These are phyloP conservation scores for Dillenia turbinata DNA, from an alignment of 164 flowering plant species.

Conservation along the genomic window DNA sequence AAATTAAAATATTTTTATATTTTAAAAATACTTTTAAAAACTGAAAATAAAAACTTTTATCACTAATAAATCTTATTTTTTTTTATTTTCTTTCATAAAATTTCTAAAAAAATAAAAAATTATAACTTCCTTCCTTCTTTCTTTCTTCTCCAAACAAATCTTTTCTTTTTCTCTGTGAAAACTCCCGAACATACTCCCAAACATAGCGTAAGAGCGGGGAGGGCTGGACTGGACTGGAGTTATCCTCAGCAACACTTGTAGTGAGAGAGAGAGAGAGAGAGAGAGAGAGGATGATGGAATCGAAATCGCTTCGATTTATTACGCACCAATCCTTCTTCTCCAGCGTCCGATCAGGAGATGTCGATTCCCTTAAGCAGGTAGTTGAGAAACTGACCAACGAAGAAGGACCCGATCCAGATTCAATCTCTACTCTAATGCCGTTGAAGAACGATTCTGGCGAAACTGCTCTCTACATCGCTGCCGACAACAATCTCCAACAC, in stretches of 20 bases:
- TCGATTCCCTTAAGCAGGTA: slow-evolving; percentile 32
- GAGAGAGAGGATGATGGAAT: slow-evolving; percentile 32
- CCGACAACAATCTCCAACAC: slow-evolving; percentile 53
- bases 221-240: background rate
- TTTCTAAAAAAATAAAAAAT: too few relatives aligned
- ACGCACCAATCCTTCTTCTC: slow-evolving; percentile 71
- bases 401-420: slow-evolving; percentile 23
- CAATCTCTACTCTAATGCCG: slow-evolving; percentile 44
- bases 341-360: slow-evolving; percentile 64
- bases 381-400: slow-evolving; percentile 22
- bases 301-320: slow-evolving; percentile 50
- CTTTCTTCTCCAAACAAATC: background rate
- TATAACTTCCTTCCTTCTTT: background rate
- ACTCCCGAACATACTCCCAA: background rate
- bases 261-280: background rate
- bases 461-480: slow-evolving; percentile 75
- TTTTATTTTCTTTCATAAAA: too few relatives aligned
- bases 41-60: too few relatives aligned
- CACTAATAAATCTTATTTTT: too few relatives aligned
- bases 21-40: too few relatives aligned
- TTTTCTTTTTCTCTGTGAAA: background rate
- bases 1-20: too few relatives aligned
- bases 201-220: background rate
- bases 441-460: slow-evolving; percentile 72
- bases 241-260: background rate